A percentile compares a stretch with the other conserved stretches of the same genome.
phyloP scores from a whole-genome alignment of 441 rosid genomes.

The Pelargonium australe region DNA sequence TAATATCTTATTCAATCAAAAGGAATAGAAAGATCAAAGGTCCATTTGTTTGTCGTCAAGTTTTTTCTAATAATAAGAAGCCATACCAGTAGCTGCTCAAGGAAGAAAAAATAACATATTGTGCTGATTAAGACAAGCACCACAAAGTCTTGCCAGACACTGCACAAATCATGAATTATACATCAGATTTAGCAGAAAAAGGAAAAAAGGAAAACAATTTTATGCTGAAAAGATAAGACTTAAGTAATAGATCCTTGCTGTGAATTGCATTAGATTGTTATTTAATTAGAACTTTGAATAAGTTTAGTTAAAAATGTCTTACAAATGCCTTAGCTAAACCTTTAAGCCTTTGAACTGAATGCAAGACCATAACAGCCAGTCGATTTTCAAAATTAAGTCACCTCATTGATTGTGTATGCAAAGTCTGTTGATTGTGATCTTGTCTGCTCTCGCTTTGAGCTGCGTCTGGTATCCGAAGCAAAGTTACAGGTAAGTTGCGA shows the following conservation, averaged over 20 bases:
- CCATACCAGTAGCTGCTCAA: slow-evolving; percentile 89
- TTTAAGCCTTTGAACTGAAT: background rate
- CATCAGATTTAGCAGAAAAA: slow-evolving; percentile 15
- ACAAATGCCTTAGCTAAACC: background rate
- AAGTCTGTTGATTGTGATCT: slow-evolving; percentile 39
- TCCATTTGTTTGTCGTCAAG: background rate
- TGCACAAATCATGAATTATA: slow-evolving; percentile 30
- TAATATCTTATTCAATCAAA: background rate
- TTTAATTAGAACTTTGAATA: background rate
- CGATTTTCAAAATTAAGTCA: slow-evolving; percentile 18
- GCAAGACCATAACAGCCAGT: slow-evolving; percentile 9
- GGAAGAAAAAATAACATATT: slow-evolving; percentile 93
- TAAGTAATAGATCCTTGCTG: background rate
- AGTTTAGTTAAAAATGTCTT: background rate
- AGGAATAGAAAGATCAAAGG: background rate
- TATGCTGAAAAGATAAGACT: background rate
- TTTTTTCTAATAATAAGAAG: slow-evolving; percentile 12
- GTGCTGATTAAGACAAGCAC: slow-evolving; percentile 88
- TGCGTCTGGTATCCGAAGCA: slow-evolving; percentile 51
- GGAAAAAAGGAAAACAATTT: background rate
- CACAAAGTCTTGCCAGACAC: slow-evolving; percentile 96
- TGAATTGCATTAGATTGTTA: no score
- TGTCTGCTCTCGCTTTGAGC: slow-evolving; percentile 40
- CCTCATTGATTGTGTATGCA: slow-evolving; percentile 47
- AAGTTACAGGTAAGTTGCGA: slow-evolving; percentile 73